These are phyloP conservation scores for Crassisporium funariophilum DNA, from an alignment of 768 basidiomycete species.

Conservation along the genomic window DNA sequence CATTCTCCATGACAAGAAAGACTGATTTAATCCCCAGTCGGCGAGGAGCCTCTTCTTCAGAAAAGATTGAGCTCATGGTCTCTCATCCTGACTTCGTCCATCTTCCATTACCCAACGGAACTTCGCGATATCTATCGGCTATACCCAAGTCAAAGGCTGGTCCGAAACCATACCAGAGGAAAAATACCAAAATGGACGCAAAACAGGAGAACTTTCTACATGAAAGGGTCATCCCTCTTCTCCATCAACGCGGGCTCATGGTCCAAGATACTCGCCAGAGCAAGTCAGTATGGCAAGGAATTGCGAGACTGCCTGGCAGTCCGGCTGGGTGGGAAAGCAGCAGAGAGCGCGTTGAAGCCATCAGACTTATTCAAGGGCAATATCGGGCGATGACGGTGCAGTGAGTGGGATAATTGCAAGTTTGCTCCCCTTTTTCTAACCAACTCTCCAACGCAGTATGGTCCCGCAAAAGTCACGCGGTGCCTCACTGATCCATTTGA, in stretches of 20 bases:
- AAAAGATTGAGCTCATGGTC: conserved; percentile 45
- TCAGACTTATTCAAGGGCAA: conserved; percentile 33
- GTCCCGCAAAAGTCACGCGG: conserved; percentile 51
- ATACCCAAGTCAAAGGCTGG: conserved; percentile 9
- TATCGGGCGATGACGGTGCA: conserved; percentile 42
- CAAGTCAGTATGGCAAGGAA: conserved; percentile 49
- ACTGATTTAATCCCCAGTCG: conserved; percentile 37
- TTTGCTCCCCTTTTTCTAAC: background rate
- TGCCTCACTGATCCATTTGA: conserved; percentile 53
- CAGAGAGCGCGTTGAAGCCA: conserved; percentile 27
- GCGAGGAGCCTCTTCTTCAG: conserved; percentile 38
- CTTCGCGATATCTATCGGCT: no score
- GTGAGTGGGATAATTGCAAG: no score
- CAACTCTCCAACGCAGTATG: conserved; percentile 31
- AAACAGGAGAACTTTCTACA: conserved; percentile 22
- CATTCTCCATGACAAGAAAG: background rate
- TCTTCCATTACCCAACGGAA: conserved; percentile 37
- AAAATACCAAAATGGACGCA: conserved; percentile 9
- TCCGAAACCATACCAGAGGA: conserved; percentile 6
- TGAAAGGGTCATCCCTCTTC: conserved; percentile 40
- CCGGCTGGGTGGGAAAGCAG: conserved; percentile 19
- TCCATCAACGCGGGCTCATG: conserved; percentile 48
- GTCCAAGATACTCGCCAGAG: conserved; percentile 38
- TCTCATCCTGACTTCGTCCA: conserved; percentile 48
- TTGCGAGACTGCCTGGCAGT: conserved; percentile 47